Percentiles rank a stretch among this genome's conserved stretches.
Evolutionary conservation across 768 basidiomycete species (phyloP).

Genomic region (Hemileccinum impolitum): DNA sequence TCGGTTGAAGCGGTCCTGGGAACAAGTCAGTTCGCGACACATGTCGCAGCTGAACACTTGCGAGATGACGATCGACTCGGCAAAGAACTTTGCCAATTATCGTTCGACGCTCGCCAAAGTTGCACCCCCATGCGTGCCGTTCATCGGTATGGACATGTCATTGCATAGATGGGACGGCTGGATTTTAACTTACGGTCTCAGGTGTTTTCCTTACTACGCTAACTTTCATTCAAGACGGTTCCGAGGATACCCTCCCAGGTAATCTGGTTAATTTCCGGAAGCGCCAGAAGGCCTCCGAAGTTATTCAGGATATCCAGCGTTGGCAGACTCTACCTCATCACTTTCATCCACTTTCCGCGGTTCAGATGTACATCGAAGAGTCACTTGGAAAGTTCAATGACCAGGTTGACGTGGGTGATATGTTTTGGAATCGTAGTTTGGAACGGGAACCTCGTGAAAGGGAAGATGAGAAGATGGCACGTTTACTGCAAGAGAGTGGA

Average conservation of each 20-base stretch:
- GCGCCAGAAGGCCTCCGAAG: constrained; percentile 92
- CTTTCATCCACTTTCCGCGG: constrained; percentile 60
- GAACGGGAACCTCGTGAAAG: constrained; percentile 91
- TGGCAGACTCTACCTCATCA: constrained; percentile 94
- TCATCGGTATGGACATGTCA: constrained; percentile 65
- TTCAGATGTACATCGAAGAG: constrained; percentile 76
- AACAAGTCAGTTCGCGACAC: constrained; percentile 73
- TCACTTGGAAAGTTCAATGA: constrained; percentile 70
- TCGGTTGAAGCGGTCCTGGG: constrained; percentile 91
- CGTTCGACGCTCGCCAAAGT: constrained; percentile 77
- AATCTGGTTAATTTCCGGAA: constrained; percentile 94
- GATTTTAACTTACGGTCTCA: constrained; percentile 29
- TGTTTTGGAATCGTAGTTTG: constrained; percentile 82
- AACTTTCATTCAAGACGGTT: constrained; percentile 98
- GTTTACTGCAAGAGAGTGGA: constrained; percentile 83
- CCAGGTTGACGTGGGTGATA: constrained; percentile 64
- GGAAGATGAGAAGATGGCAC: constrained; percentile 96
- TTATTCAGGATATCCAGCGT: constrained; percentile 93
- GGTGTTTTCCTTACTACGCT: constrained; percentile 95
- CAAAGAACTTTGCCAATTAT: constrained; percentile 93
- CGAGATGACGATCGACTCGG: constrained; percentile 88
- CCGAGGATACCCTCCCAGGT: constrained; percentile 76
- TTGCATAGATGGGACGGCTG: neutral
- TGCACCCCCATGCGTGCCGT: constrained; percentile 92
- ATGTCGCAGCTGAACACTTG: constrained; percentile 73